Evolutionary conservation across 2,329 filamentous ascomycete genomes (phyloP).

Genomic region (Fusarium sp.): DNA sequence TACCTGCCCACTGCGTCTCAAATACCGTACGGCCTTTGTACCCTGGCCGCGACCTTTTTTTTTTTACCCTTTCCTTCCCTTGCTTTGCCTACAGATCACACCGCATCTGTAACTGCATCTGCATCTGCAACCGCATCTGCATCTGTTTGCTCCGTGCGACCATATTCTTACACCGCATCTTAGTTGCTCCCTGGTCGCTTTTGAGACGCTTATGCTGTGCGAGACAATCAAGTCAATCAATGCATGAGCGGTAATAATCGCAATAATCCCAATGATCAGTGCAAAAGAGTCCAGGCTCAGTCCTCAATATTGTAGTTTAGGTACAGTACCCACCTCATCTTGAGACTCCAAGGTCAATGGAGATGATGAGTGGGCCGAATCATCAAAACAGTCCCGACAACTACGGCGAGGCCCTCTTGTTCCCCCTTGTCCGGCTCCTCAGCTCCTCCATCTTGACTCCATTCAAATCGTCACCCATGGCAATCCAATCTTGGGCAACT

Average conservation of each 20-base stretch:
- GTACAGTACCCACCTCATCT: conserved; percentile 34
- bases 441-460: conserved; percentile 17
- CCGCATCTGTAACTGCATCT: conserved; percentile 35
- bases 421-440: conserved; percentile 18
- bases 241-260: conserved; percentile 19
- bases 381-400: conserved; percentile 36
- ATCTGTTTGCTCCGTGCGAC: conserved; percentile 29
- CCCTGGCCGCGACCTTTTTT: conserved; percentile 19
- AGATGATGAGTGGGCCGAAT: conserved; percentile 47
- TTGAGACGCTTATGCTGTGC: conserved; percentile 27
- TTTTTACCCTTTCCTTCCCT: too few species aligned
- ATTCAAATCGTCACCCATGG: conserved; percentile 43
- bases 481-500: conserved; percentile 32
- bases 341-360: conserved; percentile 24
- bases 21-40: not conserved
- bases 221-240: conserved; percentile 14
- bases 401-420: conserved; percentile 29
- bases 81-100: conserved; percentile 27
- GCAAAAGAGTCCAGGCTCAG: conserved; percentile 9
- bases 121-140: conserved; percentile 23
- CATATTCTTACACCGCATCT: conserved; percentile 42
- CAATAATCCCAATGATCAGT: conserved; percentile 3
- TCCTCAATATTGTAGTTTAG: conserved; percentile 11
- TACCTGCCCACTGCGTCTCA: conserved; percentile 17
- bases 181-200: not conserved